phyloP scores from a whole-genome alignment of 306 rosid genomes.

The Rubus parviflorus region DNA sequence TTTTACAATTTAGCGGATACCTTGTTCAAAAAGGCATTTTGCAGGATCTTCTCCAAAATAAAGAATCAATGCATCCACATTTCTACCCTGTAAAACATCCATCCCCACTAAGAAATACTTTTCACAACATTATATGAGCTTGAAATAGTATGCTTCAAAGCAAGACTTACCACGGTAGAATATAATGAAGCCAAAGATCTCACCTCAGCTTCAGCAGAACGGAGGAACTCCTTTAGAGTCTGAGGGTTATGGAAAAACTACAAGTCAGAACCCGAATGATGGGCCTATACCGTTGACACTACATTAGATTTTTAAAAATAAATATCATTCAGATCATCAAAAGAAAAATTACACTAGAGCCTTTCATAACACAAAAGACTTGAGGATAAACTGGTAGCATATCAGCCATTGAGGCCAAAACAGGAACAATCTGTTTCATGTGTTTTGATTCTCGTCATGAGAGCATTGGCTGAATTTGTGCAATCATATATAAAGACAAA shows the following conservation, averaged over 20 bases:
- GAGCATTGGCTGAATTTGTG: background rate
- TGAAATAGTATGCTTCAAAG: background rate
- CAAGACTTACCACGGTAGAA: constrained; percentile 73
- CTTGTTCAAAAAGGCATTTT: constrained; percentile 91
- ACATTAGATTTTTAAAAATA: background rate
- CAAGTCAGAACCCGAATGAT: background rate
- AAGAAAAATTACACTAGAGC: too few species aligned
- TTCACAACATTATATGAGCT: background rate
- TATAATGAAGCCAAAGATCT: constrained; percentile 81
- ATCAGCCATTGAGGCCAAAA: background rate
- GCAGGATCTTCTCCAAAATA: constrained; percentile 96
- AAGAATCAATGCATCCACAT: constrained; percentile 76
- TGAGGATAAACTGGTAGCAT: background rate
- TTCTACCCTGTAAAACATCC: constrained; percentile 67
- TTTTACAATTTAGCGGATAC: constrained; percentile 28
- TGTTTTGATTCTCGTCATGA: background rate
- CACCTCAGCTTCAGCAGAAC: constrained; percentile 83
- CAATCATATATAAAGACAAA: background rate
- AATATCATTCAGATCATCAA: background rate
- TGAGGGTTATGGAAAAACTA: constrained; percentile 25
- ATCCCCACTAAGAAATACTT: constrained; percentile 24
- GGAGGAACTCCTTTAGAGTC: constrained; percentile 74
- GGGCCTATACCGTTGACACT: background rate
- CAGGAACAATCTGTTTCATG: background rate
- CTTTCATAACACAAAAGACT: too few species aligned